Evolutionary conservation across 2,329 filamentous ascomycete genomes (phyloP).

Genomic region (Neospermospora avenae): DNA sequence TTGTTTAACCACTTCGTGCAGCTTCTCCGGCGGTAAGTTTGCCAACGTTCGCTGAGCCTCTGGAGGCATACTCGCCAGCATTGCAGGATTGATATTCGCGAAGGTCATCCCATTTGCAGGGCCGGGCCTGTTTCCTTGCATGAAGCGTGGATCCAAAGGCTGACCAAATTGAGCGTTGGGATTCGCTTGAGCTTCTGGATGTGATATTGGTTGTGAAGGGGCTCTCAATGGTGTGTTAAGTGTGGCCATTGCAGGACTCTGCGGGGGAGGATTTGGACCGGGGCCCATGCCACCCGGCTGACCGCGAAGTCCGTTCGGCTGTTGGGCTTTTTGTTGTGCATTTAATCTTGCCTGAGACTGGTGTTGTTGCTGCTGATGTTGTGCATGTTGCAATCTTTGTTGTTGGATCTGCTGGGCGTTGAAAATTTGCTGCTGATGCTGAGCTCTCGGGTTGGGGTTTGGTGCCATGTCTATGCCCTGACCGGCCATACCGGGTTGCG

Average conservation of each 20-base stretch:
- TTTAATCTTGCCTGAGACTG: conserved; percentile 34
- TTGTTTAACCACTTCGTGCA: conserved; percentile 49
- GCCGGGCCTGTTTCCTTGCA: conserved; percentile 45
- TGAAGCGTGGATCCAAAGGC: conserved; percentile 52
- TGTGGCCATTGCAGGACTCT: conserved; percentile 57
- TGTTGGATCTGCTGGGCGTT: conserved; percentile 33
- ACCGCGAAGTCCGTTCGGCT: conserved; percentile 39
- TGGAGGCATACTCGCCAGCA: conserved; percentile 41
- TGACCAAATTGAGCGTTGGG: conserved; percentile 49
- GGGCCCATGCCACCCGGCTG: conserved; percentile 51
- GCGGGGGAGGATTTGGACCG: conserved; percentile 48
- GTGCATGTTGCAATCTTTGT: conserved; percentile 29
- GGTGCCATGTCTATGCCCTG: conserved; percentile 27
- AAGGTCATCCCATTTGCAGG: conserved; percentile 34
- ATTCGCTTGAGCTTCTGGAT: conserved; percentile 38
- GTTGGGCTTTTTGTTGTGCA: conserved; percentile 45
- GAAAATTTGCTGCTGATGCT: conserved; percentile 32
- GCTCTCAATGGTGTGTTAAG: conserved; percentile 51
- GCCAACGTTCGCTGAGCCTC: conserved; percentile 47
- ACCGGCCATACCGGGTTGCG: conserved; percentile 33
- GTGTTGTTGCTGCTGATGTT: conserved; percentile 28
- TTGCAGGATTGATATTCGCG: conserved; percentile 38
- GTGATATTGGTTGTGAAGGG: conserved; percentile 31
- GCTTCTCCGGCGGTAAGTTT: conserved; percentile 46
- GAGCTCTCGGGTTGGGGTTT: conserved; percentile 30